Evolutionary conservation across 1,139 yeast species (phyloP).

Genomic region (Citeromyces siamensis): DNA sequence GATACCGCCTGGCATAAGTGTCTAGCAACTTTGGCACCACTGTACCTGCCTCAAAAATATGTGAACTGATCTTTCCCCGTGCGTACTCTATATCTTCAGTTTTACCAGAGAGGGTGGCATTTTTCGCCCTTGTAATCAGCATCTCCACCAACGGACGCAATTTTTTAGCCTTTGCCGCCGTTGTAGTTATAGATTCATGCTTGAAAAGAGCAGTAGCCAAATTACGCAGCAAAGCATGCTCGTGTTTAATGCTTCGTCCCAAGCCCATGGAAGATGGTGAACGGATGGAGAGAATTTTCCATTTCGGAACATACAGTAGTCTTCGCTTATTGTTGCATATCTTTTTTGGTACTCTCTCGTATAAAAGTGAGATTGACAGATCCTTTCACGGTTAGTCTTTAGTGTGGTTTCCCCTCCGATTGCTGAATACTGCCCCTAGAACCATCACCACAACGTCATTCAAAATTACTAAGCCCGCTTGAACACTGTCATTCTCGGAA

Average conservation of each 20-base stretch:
- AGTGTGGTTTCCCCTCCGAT: no score
- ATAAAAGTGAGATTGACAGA: no score
- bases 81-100: slow-evolving; percentile 15
- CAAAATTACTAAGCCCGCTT: no score
- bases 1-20: slow-evolving; percentile 54
- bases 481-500: no score
- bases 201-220: slow-evolving; percentile 54
- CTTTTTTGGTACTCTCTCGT: no score
- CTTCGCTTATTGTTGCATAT: no score
- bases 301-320: no score
- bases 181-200: slow-evolving; percentile 57
- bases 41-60: slow-evolving; percentile 27
- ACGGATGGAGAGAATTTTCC: slow-evolving; percentile 4
- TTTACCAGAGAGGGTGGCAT: slow-evolving; percentile 8
- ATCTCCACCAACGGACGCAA: slow-evolving; percentile 46
- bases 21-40: slow-evolving; percentile 49
- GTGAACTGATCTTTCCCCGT: slow-evolving; percentile 18
- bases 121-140: slow-evolving; percentile 36
- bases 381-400: no score
- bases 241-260: slow-evolving; percentile 20
- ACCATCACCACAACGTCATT: no score
- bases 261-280: slow-evolving; percentile 12
- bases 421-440: no score
- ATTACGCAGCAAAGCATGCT: slow-evolving; percentile 43
- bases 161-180: slow-evolving; percentile 62